These are phyloP conservation scores for Trichophaea hybrida DNA, from an alignment of 2,329 filamentous ascomycete genomes.

Conservation along the genomic window DNA sequence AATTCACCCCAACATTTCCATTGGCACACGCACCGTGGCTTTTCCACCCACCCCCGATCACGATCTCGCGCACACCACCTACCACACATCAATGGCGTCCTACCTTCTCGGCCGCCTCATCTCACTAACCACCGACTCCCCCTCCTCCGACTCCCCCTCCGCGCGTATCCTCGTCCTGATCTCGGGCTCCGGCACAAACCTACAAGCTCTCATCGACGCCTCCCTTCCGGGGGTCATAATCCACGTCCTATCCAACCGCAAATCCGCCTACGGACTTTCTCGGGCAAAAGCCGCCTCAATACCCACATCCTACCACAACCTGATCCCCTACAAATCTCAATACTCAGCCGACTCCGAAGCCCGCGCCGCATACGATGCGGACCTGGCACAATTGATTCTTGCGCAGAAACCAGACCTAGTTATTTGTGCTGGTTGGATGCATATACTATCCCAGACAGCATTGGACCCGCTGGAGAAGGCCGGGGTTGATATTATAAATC, in stretches of 20 bases:
- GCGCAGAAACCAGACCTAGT: constrained; percentile 53
- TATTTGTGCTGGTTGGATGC: constrained; percentile 78
- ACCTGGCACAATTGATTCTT: constrained; percentile 55
- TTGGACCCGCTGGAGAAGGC: constrained; percentile 50
- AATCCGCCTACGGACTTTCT: constrained; percentile 48
- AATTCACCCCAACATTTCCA: too few species aligned
- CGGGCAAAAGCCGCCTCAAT: constrained; percentile 48
- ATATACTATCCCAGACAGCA: constrained; percentile 58
- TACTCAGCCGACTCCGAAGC: constrained; percentile 43
- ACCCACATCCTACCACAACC: constrained; percentile 66
- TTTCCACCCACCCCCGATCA: background rate
- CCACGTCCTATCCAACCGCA: constrained; percentile 52
- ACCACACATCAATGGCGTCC: background rate
- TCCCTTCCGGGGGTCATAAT: constrained; percentile 31
- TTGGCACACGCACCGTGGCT: background rate
- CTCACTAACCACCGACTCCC: background rate
- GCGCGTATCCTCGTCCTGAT: constrained; percentile 51
- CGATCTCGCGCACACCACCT: background rate
- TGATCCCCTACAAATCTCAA: constrained; percentile 59
- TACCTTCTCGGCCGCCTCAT: background rate
- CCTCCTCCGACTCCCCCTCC: background rate
- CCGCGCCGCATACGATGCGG: constrained; percentile 57
- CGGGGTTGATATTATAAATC: constrained; percentile 59
- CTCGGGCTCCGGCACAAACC: constrained; percentile 61
- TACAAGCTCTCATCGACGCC: constrained; percentile 60